Evolutionary conservation across 352 stramenopile genomes (phyloP), one percentile per base, ranked within the genome.

Genomic region (Phytophthora pseudosyringae): DNA sequence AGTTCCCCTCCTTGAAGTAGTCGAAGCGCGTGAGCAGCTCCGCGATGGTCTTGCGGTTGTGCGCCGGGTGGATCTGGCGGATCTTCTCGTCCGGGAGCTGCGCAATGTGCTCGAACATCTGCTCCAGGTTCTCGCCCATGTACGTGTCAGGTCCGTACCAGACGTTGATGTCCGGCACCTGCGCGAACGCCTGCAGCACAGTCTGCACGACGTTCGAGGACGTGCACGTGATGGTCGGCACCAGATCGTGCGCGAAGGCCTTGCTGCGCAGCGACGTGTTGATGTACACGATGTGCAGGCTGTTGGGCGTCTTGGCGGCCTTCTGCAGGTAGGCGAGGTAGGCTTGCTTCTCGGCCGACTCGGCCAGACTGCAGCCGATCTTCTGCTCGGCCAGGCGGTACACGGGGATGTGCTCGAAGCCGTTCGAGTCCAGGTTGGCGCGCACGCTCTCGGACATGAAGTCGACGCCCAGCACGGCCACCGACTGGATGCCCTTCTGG

Each of bases 201-300:
- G 97, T 99, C 75, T 98, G 83, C 52, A 99, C 78, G 21, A 99
- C 97, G 75, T 99, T 99, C 18, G 86, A 98, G 12, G 85, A 97
- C 44, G 97, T 99, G 75, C 97, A 99, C 31, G 97, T 98, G 61
- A 99, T 98, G 5, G 97, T 99, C 5, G 97, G 97, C 29, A 99
- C 88, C 32, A 98, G 84, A 38, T 93, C 90, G 45, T 95, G 90
- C n/a, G 86, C 86, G 18, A 97, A 88, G 12, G 97, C 97, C 78
- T 99, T 99, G 69, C 95, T 99, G 51, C 98, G 91, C 51, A 99
- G 81, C 45, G 90, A 98, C 25, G 97, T 99, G 79, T 99, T 99
- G 73, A 99, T 99, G 85, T 99, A 99, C 53, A 99, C 91, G 12
- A 99, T 94, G 76, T 99, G 97, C 28, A 99, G 71, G n/a, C 90